Percentiles rank a stretch among this genome's conserved stretches.
phyloP scores from a whole-genome alignment of 1,284 basidiomycete species.

The Microbotryomycetes sp. region DNA sequence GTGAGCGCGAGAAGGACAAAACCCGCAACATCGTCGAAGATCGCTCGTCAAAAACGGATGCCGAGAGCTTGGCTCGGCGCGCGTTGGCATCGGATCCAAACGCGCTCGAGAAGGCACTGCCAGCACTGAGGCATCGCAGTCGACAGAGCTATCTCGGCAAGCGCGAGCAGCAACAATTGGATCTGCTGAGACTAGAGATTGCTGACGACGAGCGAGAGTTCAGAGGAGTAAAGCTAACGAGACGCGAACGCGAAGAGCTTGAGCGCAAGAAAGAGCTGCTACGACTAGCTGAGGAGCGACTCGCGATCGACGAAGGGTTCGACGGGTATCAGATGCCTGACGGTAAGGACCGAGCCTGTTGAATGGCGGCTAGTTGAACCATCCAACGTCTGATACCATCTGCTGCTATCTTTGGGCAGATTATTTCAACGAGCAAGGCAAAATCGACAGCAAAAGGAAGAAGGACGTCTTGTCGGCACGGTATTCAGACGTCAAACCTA shows the following conservation, averaged over 20 bases:
- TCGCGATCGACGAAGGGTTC: constrained; percentile 86
- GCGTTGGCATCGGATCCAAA: constrained; percentile 77
- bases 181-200: constrained; percentile 85
- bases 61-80: constrained; percentile 73
- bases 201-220: constrained; percentile 86
- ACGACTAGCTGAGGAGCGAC: constrained; percentile 82
- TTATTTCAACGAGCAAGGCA: constrained; percentile 97
- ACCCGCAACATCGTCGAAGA: constrained; percentile 92
- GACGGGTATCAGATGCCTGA: constrained; percentile 93
- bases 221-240: constrained; percentile 78
- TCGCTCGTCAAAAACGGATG: constrained; percentile 62
- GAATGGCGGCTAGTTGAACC: no score
- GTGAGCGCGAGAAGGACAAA: constrained; percentile 71
- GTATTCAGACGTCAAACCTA: constrained; percentile 77
- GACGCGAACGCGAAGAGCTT: constrained; percentile 70
- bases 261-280: constrained; percentile 90
- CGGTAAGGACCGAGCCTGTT: constrained; percentile 18
- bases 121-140: constrained; percentile 72
- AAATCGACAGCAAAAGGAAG: constrained; percentile 94
- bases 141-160: constrained; percentile 93
- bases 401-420: constrained; percentile 47
- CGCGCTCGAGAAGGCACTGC: constrained; percentile 66
- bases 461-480: constrained; percentile 87
- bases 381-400: no score
- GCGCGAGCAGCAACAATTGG: constrained; percentile 91